These are phyloP conservation scores for Biscogniauxia marginata DNA, from an alignment of 2,329 filamentous ascomycete genomes.

Conservation along the genomic window DNA sequence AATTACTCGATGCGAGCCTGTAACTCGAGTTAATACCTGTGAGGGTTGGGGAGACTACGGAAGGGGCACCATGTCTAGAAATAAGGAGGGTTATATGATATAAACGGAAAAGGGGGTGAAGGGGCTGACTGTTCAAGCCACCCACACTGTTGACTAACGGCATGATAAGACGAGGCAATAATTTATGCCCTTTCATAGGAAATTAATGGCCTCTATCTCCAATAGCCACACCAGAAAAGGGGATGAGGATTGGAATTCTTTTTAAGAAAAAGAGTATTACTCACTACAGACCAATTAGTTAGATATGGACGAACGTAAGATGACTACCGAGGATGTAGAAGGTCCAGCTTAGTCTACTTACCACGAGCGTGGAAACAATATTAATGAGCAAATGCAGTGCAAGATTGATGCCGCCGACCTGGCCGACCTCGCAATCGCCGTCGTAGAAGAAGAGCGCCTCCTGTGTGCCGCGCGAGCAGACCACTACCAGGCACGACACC, in stretches of 20 bases:
- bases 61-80: background rate
- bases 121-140: too few relatives aligned
- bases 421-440: constrained; percentile 15
- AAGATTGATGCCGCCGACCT: constrained; percentile 9
- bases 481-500: constrained; percentile 10
- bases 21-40: background rate
- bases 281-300: too few relatives aligned
- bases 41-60: background rate
- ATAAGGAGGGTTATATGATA: too few relatives aligned
- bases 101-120: too few relatives aligned
- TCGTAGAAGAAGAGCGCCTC: constrained; percentile 18
- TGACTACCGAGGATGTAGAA: background rate
- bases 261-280: too few relatives aligned
- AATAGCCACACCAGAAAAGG: too few relatives aligned
- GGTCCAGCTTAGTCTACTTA: constrained; percentile 6
- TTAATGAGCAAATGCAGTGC: constrained; percentile 23
- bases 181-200: too few relatives aligned
- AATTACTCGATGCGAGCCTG: constrained; percentile 45
- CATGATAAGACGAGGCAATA: too few relatives aligned
- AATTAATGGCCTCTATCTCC: too few relatives aligned
- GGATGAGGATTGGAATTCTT: too few relatives aligned
- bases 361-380: constrained; percentile 22
- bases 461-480: constrained; percentile 3
- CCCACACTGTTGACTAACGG: too few relatives aligned
- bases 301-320: too few relatives aligned